Evolutionary conservation across 192 early-diverging fungal species (phyloP).

Genomic region (Gonapodya prolifera): DNA sequence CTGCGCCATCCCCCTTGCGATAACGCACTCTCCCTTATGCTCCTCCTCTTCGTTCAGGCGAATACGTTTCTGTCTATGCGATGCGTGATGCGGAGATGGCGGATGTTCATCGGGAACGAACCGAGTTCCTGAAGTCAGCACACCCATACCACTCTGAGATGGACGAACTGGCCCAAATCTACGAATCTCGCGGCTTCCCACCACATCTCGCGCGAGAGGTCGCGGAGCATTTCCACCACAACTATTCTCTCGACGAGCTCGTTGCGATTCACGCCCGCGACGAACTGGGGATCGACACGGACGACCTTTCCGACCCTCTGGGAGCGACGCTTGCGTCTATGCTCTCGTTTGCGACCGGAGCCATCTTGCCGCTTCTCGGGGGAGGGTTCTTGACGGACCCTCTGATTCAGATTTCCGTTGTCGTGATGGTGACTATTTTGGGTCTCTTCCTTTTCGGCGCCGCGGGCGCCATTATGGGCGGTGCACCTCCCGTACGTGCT

Average conservation of each 20-base stretch:
- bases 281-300: constrained; percentile 10
- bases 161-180: constrained; percentile 6
- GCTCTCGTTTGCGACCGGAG: constrained; percentile 1
- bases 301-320: neutral
- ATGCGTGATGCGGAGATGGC: constrained; percentile 6
- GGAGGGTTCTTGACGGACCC: neutral
- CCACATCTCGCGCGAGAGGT: constrained; percentile 8
- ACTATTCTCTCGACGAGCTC: constrained; percentile 1
- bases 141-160: constrained; percentile 2
- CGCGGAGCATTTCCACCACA: constrained; percentile 7
- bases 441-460: constrained; percentile 7
- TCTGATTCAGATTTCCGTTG: neutral
- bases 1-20: too few species aligned
- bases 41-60: constrained; percentile 7
- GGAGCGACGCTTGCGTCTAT: neutral
- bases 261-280: constrained; percentile 10
- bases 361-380: constrained; percentile 3
- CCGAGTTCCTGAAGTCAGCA: constrained; percentile 6
- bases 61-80: constrained; percentile 8
- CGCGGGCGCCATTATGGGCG: constrained; percentile 7
- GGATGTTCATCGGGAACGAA: constrained; percentile 3
- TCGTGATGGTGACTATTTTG: neutral
- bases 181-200: constrained; percentile 2
- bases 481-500: neutral
- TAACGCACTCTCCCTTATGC: too few species aligned